Evolutionary conservation across 768 basidiomycete genomes (phyloP).

Genomic region (Clathrus columnatus): DNA sequence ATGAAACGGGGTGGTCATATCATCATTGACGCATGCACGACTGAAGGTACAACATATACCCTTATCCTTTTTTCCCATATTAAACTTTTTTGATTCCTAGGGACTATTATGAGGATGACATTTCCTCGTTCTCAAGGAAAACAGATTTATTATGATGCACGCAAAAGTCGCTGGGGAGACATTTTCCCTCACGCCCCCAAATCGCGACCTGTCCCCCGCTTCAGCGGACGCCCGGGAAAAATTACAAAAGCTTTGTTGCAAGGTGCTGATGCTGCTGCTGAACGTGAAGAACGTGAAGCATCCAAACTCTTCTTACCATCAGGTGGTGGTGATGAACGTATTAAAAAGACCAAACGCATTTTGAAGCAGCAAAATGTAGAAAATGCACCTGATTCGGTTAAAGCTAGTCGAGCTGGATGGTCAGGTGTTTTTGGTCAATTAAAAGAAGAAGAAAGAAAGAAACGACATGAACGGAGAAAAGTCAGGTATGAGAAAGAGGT

Average conservation of each 20-base stretch:
- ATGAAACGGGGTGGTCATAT: slow-evolving; percentile 88
- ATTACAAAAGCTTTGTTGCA: neutral
- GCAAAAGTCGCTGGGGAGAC: slow-evolving; percentile 92
- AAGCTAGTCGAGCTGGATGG: neutral
- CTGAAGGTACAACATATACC: slow-evolving; percentile 48
- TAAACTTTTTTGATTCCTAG: slow-evolving; percentile 31
- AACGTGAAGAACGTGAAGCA: neutral
- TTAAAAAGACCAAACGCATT: neutral
- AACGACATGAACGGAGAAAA: neutral
- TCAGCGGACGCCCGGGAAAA: slow-evolving; percentile 16
- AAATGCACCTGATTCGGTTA: too few species aligned
- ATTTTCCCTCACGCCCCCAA: slow-evolving; percentile 87
- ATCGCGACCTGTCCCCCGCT: slow-evolving; percentile 60
- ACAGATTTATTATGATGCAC: slow-evolving; percentile 88
- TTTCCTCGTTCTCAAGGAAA: slow-evolving; percentile 94
- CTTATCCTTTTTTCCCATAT: neutral
- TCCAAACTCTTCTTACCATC: neutral
- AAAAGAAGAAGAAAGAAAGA: slow-evolving; percentile 1
- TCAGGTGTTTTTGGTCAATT: neutral
- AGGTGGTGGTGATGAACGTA: neutral
- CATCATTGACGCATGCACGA: slow-evolving; percentile 80
- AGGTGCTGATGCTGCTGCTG: neutral
- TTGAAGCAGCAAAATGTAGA: neutral
- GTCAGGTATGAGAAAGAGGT: slow-evolving; percentile 3
- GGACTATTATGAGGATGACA: slow-evolving; percentile 84